Percentiles rank a stretch among this genome's conserved stretches.
These are phyloP conservation scores for Inga laurina DNA, from an alignment of 306 rosid species.

Conservation along the genomic window DNA sequence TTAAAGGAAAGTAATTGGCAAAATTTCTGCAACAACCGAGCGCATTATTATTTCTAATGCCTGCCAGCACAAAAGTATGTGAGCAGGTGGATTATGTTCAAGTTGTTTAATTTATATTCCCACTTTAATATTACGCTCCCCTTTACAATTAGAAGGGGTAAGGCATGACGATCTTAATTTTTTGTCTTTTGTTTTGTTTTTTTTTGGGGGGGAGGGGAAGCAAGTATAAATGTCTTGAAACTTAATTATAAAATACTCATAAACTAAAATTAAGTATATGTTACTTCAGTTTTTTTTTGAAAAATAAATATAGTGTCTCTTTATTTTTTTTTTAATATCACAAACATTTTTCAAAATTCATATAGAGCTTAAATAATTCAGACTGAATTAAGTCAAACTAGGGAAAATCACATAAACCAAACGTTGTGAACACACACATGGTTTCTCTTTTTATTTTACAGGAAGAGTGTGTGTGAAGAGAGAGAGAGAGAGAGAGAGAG, in stretches of 20 bases:
- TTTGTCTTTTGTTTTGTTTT: too few species aligned
- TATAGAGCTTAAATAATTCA: too few species aligned
- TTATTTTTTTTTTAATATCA: too few species aligned
- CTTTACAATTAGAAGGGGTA: neutral
- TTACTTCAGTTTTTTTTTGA: too few species aligned
- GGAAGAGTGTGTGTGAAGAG: neutral
- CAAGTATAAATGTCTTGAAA: too few species aligned
- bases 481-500: neutral
- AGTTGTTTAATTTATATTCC: neutral
- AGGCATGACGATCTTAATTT: neutral
- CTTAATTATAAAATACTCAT: too few species aligned
- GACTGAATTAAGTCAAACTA: too few species aligned
- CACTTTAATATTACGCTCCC: neutral
- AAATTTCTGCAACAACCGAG: neutral
- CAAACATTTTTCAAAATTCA: too few species aligned
- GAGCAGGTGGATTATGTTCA: neutral
- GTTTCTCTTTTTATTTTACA: neutral
- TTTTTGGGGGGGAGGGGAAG: too few species aligned
- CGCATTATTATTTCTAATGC: neutral
- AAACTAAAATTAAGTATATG: too few species aligned
- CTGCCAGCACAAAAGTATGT: neutral
- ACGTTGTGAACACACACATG: neutral
- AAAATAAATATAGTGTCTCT: too few species aligned
- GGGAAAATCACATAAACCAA: neutral
- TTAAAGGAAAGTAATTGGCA: slow-evolving; percentile 10